Evolutionary conservation across 2,329 filamentous ascomycete species (phyloP), one percentile per base, ranked within the genome.

Genomic region (Talaromyces sp.): DNA sequence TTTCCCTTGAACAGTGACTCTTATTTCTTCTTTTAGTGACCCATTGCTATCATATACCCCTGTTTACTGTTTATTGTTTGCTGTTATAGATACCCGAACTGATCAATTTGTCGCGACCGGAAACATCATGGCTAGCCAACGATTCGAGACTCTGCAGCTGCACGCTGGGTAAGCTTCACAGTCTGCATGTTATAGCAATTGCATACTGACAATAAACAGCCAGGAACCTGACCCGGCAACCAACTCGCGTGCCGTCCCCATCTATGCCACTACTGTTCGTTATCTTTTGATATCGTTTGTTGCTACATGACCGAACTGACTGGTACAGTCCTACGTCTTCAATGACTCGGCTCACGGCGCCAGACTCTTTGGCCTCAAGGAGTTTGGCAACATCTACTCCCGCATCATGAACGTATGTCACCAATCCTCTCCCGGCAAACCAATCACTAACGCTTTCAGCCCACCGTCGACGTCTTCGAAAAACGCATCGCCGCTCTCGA

Each of bases 331-430:
- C 73, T 99, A 84, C 79, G 88, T 87, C 62, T 99, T 99, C 86
- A 90, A 98, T 86, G 92, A 98, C 82, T 97, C 92, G 60, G 94
- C 93, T 59, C 95, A 98, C 74, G 95, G 92, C 67, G 95, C 95
- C 64, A 89, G 93, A 77, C 89, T 99, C 48, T 99, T 99, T 76
- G 91, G 92, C 75, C 91, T 99, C 78, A 96, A 98, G 82, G 93
- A 98, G 81, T 90, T 92, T 73, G 95, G 93, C 80, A 98, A 98
- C 82, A 96, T 98, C 78, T 99, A 99, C 85, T 95, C 90, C 77
- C 92, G 95, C 69, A 93, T 99, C 73, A 92, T 91, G 90, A 97
- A 98, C 80, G 91, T 92, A 74, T 75, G 86, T 79, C 57, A 8
- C 33, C n/a, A 10, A 33, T 7, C 19, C 16, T 4, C n/a, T 39